These are phyloP conservation scores for Magnaporthiopsis poae DNA, from an alignment of 2,329 filamentous ascomycete genomes.

Conservation along the genomic window DNA sequence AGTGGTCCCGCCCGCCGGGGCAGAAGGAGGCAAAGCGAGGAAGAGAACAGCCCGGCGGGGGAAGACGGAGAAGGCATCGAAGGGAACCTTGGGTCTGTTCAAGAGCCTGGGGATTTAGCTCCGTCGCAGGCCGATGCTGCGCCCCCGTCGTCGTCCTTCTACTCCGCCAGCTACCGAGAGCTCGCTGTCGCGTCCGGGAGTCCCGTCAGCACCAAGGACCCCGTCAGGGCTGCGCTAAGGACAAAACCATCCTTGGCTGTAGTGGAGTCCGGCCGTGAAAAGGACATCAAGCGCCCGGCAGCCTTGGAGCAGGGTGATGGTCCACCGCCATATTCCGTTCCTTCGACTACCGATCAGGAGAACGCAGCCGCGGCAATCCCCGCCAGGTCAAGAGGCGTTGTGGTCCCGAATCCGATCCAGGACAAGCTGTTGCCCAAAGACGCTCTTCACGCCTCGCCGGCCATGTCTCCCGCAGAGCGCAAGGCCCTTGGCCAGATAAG, in stretches of 20 bases:
- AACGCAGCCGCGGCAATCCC: slow-evolving; percentile 39
- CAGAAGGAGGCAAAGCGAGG: slow-evolving; percentile 55
- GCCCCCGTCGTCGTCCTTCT: slow-evolving; percentile 32
- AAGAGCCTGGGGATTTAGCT: slow-evolving; percentile 28
- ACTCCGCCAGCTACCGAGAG: slow-evolving; percentile 33
- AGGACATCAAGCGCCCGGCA: slow-evolving; percentile 25
- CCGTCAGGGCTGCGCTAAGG: slow-evolving; percentile 29
- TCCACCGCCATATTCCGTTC: slow-evolving; percentile 49
- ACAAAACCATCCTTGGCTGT: slow-evolving; percentile 23
- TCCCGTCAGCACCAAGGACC: slow-evolving; percentile 41
- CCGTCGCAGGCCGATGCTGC: slow-evolving; percentile 31
- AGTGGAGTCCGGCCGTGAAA: slow-evolving; percentile 23
- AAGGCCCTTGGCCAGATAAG: slow-evolving; percentile 44
- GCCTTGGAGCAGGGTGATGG: slow-evolving; percentile 21
- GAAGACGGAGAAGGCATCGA: slow-evolving; percentile 16
- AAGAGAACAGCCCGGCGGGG: slow-evolving; percentile 29
- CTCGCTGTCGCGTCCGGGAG: slow-evolving; percentile 46
- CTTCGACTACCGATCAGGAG: slow-evolving; percentile 67
- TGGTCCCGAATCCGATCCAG: slow-evolving; percentile 27
- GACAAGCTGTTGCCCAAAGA: slow-evolving; percentile 1
- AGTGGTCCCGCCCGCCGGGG: slow-evolving; percentile 72
- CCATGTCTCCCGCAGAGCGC: slow-evolving; percentile 41
- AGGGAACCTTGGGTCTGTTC: neutral
- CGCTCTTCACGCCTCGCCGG: neutral
- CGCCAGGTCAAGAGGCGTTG: neutral